Base-by-base conservation (phyloP, 139 green algal species). In the Volvox reticuliferus region DNA sequence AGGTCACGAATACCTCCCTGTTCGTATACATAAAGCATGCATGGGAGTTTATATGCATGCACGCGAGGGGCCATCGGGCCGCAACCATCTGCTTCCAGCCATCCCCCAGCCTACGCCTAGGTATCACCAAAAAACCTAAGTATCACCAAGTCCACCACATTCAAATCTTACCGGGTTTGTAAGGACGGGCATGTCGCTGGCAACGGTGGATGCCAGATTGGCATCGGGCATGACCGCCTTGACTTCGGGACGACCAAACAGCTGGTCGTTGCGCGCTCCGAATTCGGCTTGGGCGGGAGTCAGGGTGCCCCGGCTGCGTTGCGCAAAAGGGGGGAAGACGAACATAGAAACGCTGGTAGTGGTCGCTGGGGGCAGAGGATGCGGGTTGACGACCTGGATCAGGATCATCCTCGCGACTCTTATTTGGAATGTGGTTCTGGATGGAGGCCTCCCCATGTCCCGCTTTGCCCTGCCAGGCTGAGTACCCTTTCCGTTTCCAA, bases 231-330 rank as follows among this genome's bases (percentile, higher is more conserved):
- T 73, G 18, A 89, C 12, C 9, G 87, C 87, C 12, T 30, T 44
- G 13, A 91, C 87, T 35, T 28, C 20, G 0, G 76, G 87, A 30
- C 61, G 55, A 12, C 76, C 61, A 55, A 44, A 85, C 87, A 91
- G 75, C 30, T 91, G 75, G 75, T 22, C 21, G 75, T 85, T 86
- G 75, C 61, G 75, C 14, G 3, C 76, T 75, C 75, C 87, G 87
- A 75, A 85, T 73, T 91, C 87, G 21, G 33, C 76, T 55, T 79
- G 61, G 26, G 87, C 75, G 61, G 87, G 86, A 3, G 86, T 84
- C 16, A 75, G 55, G 37, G 68, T 5, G 30, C 73, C 73, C 32
- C 32, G 86, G n/a, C 86, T 90, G 86, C 30, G 30, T n/a, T 61
- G 14, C 1, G 71, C 73, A 19, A 35, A 44, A 30, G 55, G 24